Percentiles rank a stretch among this genome's conserved stretches.
Conservation (phyloP, 1,284 basidiomycete species). For the Meira miltonrushii region DNA sequence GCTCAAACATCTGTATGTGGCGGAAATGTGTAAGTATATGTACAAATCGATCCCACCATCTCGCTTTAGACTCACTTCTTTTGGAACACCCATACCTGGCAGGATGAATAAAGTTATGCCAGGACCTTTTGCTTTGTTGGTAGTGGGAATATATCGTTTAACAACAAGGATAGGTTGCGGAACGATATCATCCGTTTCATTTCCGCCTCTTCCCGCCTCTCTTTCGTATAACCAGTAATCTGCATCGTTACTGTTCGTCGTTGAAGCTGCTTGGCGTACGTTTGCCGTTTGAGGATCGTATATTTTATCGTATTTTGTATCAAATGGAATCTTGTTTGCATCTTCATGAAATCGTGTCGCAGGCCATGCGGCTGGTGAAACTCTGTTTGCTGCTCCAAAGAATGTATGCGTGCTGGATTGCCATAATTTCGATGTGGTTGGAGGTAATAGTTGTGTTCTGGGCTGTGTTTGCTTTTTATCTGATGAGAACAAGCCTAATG, state of each 20-base stretch:
- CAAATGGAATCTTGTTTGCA: too few relatives aligned
- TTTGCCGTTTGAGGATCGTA: conserved; percentile 1
- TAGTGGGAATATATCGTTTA: neutral
- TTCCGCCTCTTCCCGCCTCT: neutral
- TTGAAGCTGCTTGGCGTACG: neutral
- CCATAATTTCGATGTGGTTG: too few relatives aligned
- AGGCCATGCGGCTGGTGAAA: too few relatives aligned
- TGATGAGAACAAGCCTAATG: too few relatives aligned
- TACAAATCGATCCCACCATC: too few relatives aligned
- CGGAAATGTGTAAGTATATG: too few relatives aligned
- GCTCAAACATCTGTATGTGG: too few relatives aligned
- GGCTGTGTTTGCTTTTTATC: too few relatives aligned
- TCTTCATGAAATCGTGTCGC: too few relatives aligned
- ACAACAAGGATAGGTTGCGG: neutral
- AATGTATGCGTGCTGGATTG: too few relatives aligned
- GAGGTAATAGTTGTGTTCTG: too few relatives aligned
- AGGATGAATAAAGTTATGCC: neutral
- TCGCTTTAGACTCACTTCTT: neutral
- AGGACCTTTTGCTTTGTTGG: neutral
- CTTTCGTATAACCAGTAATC: neutral
- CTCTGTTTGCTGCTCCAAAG: too few relatives aligned
- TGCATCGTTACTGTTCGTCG: neutral
- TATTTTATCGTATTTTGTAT: neutral
- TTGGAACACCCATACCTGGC: neutral
- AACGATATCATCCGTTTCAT: neutral